These are phyloP conservation scores for Podila minutissima DNA, from an alignment of 192 early-diverging fungal genomes.

Conservation along the genomic window DNA sequence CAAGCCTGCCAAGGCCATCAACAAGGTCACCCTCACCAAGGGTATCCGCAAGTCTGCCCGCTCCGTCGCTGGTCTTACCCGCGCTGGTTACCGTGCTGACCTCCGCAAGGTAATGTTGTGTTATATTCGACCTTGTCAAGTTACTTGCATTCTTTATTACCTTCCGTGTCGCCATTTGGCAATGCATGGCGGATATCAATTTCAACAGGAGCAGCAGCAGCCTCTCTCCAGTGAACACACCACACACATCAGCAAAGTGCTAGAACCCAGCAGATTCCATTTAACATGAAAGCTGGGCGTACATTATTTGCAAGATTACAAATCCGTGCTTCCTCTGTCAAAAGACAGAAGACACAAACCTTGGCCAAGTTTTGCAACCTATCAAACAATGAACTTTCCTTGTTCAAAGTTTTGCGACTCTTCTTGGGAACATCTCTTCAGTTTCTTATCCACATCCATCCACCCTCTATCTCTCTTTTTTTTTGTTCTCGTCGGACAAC, in stretches of 20 bases:
- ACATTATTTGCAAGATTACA: constrained; percentile 53
- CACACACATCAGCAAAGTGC: constrained; percentile 43
- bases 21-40: constrained; percentile 67
- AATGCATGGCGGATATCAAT: neutral
- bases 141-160: neutral
- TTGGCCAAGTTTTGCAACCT: constrained; percentile 21
- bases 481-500: neutral
- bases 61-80: constrained; percentile 67
- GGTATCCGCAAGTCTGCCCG: constrained; percentile 70
- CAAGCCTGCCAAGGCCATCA: constrained; percentile 62
- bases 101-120: constrained; percentile 63
- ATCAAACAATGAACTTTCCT: constrained; percentile 40
- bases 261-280: constrained; percentile 56
- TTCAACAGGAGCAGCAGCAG: no score
- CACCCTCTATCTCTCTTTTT: neutral
- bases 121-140: neutral
- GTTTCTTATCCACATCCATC: neutral
- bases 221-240: neutral
- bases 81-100: constrained; percentile 75
- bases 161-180: neutral
- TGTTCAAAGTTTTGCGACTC: constrained; percentile 53
- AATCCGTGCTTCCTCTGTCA: constrained; percentile 2
- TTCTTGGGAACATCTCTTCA: constrained; percentile 38
- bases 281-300: constrained; percentile 55
- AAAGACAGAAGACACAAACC: neutral